A percentile compares a stretch with the other conserved stretches of the same genome.
Conservation (phyloP, 2,329 filamentous ascomycete genomes). For the Arthrinium phaeospermum region DNA sequence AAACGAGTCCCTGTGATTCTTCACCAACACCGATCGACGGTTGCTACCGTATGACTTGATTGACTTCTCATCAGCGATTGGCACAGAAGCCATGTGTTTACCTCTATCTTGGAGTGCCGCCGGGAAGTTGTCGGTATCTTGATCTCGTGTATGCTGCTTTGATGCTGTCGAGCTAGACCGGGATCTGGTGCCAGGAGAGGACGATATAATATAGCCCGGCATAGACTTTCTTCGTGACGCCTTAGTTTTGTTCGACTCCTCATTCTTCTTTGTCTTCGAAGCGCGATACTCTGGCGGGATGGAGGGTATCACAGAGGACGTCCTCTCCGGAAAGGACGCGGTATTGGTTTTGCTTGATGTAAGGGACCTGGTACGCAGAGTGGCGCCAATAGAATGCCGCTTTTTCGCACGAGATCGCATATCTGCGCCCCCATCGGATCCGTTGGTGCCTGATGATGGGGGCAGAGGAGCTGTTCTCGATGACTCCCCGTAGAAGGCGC, state of each 20-base stretch:
- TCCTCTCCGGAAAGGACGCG: constrained; percentile 27
- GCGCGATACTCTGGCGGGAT: constrained; percentile 19
- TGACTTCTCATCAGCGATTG: neutral
- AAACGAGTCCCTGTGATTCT: neutral
- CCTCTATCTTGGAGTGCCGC: constrained; percentile 26
- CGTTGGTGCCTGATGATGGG: neutral
- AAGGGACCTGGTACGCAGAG: constrained; percentile 30
- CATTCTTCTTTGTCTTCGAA: neutral
- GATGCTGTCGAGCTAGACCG: neutral
- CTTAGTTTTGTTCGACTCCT: neutral
- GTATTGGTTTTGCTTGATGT: constrained; percentile 22
- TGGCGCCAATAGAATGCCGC: constrained; percentile 33
- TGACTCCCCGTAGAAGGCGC: constrained; percentile 41
- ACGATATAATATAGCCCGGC: neutral
- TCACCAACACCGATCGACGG: constrained; percentile 10
- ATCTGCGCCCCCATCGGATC: neutral
- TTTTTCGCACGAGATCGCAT: constrained; percentile 24
- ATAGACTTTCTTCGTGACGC: constrained; percentile 20
- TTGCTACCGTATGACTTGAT: constrained; percentile 13
- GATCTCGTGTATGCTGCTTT: constrained; percentile 8
- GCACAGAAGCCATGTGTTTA: neutral
- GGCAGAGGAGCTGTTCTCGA: neutral
- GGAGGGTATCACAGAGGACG: constrained; percentile 27
- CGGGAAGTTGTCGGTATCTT: constrained; percentile 29
- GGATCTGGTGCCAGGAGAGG: neutral